These are phyloP conservation scores for Fusarium haematococcum DNA, from an alignment of 2,329 filamentous ascomycete genomes.

Conservation along the genomic window DNA sequence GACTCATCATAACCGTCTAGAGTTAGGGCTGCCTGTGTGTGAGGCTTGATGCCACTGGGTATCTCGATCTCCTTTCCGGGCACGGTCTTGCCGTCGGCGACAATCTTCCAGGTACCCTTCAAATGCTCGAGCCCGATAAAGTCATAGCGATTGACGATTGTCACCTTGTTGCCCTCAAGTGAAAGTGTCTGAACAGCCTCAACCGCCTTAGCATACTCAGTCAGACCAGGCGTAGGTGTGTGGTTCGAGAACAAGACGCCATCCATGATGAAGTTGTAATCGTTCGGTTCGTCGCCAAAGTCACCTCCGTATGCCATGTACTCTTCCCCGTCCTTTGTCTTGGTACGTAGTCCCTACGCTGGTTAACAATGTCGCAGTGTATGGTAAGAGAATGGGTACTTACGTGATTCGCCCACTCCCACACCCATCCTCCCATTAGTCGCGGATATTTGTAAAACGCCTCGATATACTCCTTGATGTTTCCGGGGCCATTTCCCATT, in stretches of 20 bases:
- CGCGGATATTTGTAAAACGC: not conserved
- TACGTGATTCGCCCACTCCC: not conserved
- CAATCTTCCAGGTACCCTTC: not conserved
- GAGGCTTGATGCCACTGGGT: conserved; percentile 57
- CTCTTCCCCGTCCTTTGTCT: not conserved
- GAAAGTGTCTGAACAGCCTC: not conserved
- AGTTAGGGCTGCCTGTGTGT: conserved; percentile 51
- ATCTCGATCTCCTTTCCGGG: not conserved
- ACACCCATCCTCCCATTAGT: not conserved
- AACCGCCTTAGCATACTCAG: not conserved
- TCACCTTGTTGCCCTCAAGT: not conserved
- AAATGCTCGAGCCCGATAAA: not conserved
- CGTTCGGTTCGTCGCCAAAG: not conserved
- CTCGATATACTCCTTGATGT: not conserved
- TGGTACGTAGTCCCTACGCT: not conserved
- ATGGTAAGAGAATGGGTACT: too few species aligned
- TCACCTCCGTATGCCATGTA: not conserved
- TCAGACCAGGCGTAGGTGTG: not conserved
- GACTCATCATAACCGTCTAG: conserved; percentile 47
- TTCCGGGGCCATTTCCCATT: not conserved
- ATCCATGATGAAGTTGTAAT: not conserved
- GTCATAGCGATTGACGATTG: not conserved
- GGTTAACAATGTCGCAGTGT: too few species aligned
- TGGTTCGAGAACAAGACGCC: not conserved
- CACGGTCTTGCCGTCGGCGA: not conserved